Evolutionary conservation across 2,329 filamentous ascomycete genomes (phyloP).

Genomic region (Leptographium radiaticola): DNA sequence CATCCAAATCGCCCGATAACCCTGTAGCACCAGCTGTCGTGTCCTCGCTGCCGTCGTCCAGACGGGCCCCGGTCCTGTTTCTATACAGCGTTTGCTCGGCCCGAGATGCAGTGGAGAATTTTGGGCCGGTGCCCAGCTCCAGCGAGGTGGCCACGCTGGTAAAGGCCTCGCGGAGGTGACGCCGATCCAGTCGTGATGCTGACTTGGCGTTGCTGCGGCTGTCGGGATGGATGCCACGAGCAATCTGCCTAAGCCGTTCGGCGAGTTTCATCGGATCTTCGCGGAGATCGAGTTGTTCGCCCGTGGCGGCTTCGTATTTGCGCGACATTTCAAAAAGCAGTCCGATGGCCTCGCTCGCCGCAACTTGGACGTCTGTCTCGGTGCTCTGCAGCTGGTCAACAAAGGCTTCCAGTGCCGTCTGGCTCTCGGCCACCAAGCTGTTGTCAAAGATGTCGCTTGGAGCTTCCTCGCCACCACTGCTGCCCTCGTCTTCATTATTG

Average conservation of each 20-base stretch:
- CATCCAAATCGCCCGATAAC: slow-evolving; percentile 8
- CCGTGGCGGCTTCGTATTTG: slow-evolving; percentile 33
- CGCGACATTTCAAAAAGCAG: slow-evolving; percentile 63
- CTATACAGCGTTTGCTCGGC: slow-evolving; percentile 29
- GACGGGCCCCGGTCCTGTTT: slow-evolving; percentile 16
- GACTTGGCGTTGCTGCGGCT: slow-evolving; percentile 24
- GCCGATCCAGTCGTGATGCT: slow-evolving; percentile 35
- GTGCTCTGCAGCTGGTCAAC: slow-evolving; percentile 73
- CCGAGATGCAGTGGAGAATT: slow-evolving; percentile 35
- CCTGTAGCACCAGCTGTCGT: neutral
- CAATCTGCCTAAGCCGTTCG: slow-evolving; percentile 33
- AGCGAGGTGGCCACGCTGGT: slow-evolving; percentile 40
- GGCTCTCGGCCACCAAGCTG: slow-evolving; percentile 37
- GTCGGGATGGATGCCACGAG: slow-evolving; percentile 19
- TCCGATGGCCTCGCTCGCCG: slow-evolving; percentile 69
- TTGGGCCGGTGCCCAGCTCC: slow-evolving; percentile 39
- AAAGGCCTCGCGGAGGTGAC: slow-evolving; percentile 33
- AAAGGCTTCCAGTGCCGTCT: slow-evolving; percentile 65
- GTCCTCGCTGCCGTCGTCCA: neutral
- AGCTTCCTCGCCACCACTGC: slow-evolving; percentile 24
- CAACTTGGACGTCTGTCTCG: slow-evolving; percentile 60
- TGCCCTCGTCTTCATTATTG: slow-evolving; percentile 55
- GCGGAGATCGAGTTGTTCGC: slow-evolving; percentile 33
- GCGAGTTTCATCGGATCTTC: slow-evolving; percentile 37
- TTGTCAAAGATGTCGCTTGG: slow-evolving; percentile 61